A percentile compares a stretch with the other conserved stretches of the same genome.
Evolutionary conservation across 345 rosid species (phyloP).

Genomic region (Syzygium oleosum): DNA sequence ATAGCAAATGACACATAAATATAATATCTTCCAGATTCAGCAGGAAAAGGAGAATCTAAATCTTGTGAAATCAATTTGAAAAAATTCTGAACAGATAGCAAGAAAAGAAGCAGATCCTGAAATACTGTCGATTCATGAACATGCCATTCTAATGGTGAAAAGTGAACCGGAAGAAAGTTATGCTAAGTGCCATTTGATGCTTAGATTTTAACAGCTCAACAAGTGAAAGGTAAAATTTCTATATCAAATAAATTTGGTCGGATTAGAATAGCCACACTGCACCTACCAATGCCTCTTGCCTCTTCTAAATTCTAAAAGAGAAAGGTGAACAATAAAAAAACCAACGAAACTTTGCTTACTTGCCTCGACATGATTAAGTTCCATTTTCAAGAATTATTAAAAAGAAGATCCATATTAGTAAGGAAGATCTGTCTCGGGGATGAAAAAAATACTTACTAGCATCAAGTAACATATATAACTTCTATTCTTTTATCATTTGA

Average conservation of each 20-base stretch:
- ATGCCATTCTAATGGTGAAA: background rate
- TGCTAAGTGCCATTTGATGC: background rate
- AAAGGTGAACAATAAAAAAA: background rate
- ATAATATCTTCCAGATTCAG: slow-evolving; percentile 6
- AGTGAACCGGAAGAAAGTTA: background rate
- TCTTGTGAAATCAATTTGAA: no score
- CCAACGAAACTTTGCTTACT: background rate
- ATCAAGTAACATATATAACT: background rate
- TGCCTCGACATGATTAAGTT: background rate
- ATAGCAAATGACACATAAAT: background rate
- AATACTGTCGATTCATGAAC: background rate
- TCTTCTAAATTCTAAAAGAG: background rate
- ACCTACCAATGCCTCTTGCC: background rate
- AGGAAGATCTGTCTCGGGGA: background rate
- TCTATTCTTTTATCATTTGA: background rate
- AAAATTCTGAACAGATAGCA: background rate
- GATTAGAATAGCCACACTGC: background rate
- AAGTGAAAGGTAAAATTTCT: background rate
- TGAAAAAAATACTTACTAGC: background rate
- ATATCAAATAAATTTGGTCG: background rate
- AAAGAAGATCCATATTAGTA: background rate
- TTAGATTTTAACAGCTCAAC: background rate
- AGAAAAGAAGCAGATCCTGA: background rate
- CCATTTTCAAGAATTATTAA: background rate
- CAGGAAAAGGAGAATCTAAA: background rate